Base-by-base conservation (phyloP, 2,329 filamentous ascomycete species). In the Penicillium expansum region DNA sequence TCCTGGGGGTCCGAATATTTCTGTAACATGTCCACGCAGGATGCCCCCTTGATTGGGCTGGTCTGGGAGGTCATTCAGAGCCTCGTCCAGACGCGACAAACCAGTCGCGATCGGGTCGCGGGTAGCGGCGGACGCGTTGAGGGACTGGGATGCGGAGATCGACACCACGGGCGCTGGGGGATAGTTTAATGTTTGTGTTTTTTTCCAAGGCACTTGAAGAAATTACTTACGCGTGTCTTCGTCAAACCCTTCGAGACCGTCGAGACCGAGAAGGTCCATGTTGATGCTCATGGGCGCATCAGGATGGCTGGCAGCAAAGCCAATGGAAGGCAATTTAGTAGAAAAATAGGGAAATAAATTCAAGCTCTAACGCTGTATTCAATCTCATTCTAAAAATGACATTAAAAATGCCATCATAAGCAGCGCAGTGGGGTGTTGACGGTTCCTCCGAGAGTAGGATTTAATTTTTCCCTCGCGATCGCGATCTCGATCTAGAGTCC, bases 1-100 rank as follows among this genome's bases (percentile, higher is more conserved):
- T 1, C 92, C 92, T 9, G 91, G 88, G 11, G 92, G 91, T 0
- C 93, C 93, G 83, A 90, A 96, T 48, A 96, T 77, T 74, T 97
- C 93, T 4, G 89, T 90, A 41, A 96, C 81, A 71, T 91, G 89
- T 14, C 92, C 91, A 55, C 86, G 84, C 58, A 82, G 82, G 47
- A 96, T 79, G 4, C 91, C 92, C 27, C 56, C 22, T 20, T 53
- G 54, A 2, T 45, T 16, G 20, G 35, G 20, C 44, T 35, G 50
- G 14, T 44, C 60, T 6, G 60, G 51, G 4, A 61, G 11, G 29
- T 60, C 61, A 48, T 68, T 64, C 11, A 62, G 43, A 9, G 68
- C 69, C 55, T 69, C 71, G 67, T 85, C 79, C 39, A 85, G 77
- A 52, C 74, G 74, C 39, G 67, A 35, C 14, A 84, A 68, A 20